phyloP scores from a whole-genome alignment of 805 yeast species.

The Starmerella gropengiesseri region DNA sequence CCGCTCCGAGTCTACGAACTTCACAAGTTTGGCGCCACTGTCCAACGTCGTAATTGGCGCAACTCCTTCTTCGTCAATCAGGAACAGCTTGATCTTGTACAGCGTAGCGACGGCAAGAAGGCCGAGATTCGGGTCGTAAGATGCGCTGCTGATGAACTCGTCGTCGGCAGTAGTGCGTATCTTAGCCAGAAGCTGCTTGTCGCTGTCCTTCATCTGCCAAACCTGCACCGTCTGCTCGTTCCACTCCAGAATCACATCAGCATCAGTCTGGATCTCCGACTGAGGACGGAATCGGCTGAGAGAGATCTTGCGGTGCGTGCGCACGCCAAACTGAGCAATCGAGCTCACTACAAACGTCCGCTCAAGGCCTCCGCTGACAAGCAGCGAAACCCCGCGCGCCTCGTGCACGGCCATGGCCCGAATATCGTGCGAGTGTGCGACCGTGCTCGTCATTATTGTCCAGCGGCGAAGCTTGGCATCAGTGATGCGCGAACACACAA shows the following conservation, averaged over 20 bases:
- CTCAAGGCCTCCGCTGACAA: slow-evolving; percentile 43
- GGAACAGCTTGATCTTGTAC: slow-evolving; percentile 57
- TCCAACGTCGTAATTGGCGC: slow-evolving; percentile 10
- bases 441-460: slow-evolving; percentile 64
- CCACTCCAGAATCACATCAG: slow-evolving; percentile 60
- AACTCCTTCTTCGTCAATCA: slow-evolving; percentile 40
- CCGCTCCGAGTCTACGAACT: slow-evolving; percentile 17
- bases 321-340: slow-evolving; percentile 53
- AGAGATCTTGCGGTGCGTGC: slow-evolving; percentile 60
- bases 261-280: slow-evolving; percentile 32
- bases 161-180: slow-evolving; percentile 32
- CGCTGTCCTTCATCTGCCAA: slow-evolving; percentile 62
- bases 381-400: slow-evolving; percentile 47
- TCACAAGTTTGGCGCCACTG: slow-evolving; percentile 8
- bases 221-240: slow-evolving; percentile 70
- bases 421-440: slow-evolving; percentile 76
- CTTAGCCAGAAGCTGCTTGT: slow-evolving; percentile 32
- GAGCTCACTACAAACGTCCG: slow-evolving; percentile 42
- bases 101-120: slow-evolving; percentile 63
- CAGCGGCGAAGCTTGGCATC: slow-evolving; percentile 42
- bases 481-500: slow-evolving; percentile 55
- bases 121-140: slow-evolving; percentile 53
- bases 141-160: slow-evolving; percentile 63
- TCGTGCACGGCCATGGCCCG: slow-evolving; percentile 65
- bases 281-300: slow-evolving; percentile 48